Percentiles rank a stretch among this genome's conserved stretches.
These are phyloP conservation scores for Xylaria sp. DNA, from an alignment of 2,329 filamentous ascomycete genomes.

Conservation along the genomic window DNA sequence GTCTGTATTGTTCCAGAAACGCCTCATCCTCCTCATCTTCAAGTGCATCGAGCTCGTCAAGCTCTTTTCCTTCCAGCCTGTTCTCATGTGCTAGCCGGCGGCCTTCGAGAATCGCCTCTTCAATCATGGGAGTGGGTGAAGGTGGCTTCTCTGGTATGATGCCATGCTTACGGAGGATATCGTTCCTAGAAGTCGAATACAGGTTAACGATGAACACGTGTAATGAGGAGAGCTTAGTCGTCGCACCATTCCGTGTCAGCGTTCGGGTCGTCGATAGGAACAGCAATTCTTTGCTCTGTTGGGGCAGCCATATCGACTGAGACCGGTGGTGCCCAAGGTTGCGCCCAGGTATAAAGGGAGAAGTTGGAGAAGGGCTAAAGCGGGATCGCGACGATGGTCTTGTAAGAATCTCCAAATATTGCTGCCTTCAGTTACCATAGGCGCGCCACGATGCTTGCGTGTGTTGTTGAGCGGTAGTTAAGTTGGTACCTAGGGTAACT, in stretches of 20 bases:
- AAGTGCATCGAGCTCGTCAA: conserved; percentile 90
- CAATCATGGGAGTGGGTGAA: conserved; percentile 92
- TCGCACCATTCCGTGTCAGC: conserved; percentile 94
- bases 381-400: neutral
- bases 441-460: conserved; percentile 16
- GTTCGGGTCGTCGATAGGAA: conserved; percentile 93
- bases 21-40: conserved; percentile 95
- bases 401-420: conserved; percentile 4
- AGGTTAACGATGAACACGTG: conserved; percentile 18
- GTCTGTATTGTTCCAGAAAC: conserved; percentile 85
- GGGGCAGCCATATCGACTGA: conserved; percentile 63
- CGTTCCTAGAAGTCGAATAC: conserved; percentile 73
- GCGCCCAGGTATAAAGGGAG: neutral
- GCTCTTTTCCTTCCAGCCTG: conserved; percentile 87
- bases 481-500: neutral
- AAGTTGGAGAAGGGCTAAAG: neutral
- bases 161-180: conserved; percentile 95
- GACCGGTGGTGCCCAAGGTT: neutral
- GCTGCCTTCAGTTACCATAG: conserved; percentile 5
- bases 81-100: conserved; percentile 87
- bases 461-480: neutral
- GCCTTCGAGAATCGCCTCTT: conserved; percentile 89
- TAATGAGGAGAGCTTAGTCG: conserved; percentile 1
- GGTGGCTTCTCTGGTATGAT: conserved; percentile 98
- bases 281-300: conserved; percentile 68